Evolutionary conservation across 768 basidiomycete genomes (phyloP).

Genomic region (Daedaleopsis sinensis): DNA sequence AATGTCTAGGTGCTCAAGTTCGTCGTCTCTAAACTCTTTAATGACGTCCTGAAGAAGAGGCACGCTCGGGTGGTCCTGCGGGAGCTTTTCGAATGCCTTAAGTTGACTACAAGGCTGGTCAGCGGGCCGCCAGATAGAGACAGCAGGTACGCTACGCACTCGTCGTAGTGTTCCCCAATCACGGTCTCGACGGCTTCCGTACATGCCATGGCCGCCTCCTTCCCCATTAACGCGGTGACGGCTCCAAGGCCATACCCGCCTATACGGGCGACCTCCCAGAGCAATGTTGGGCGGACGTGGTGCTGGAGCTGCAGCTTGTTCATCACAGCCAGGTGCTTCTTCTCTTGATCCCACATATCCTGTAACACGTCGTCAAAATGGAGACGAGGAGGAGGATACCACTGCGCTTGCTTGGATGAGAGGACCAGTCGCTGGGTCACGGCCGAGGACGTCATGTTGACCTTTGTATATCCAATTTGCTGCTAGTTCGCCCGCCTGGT

Average conservation of each 20-base stretch:
- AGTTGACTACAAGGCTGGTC: constrained; percentile 64
- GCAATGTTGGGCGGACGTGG: constrained; percentile 76
- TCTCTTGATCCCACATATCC: constrained; percentile 99
- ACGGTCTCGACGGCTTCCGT: constrained; percentile 98
- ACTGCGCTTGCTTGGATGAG: constrained; percentile 69
- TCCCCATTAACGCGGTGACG: constrained; percentile 84
- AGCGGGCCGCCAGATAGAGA: neutral
- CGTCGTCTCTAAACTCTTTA: constrained; percentile 89
- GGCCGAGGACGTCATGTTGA: constrained; percentile 74
- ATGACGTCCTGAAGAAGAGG: constrained; percentile 73
- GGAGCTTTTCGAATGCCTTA: constrained; percentile 64
- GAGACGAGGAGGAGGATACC: neutral
- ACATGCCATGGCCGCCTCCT: constrained; percentile 96
- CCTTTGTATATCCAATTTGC: constrained; percentile 96
- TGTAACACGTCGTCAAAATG: constrained; percentile 33
- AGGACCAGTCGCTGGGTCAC: constrained; percentile 54
- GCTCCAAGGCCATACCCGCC: constrained; percentile 89
- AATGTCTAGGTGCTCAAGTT: constrained; percentile 90
- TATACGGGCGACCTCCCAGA: constrained; percentile 84
- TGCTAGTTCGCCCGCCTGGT: constrained; percentile 94
- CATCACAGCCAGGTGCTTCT: constrained; percentile 87
- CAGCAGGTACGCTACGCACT: constrained; percentile 55
- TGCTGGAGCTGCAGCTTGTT: constrained; percentile 86
- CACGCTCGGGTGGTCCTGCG: constrained; percentile 75
- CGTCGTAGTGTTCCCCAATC: constrained; percentile 98